Evolutionary conservation across 192 early-diverging fungal species (phyloP), one percentile per base, ranked within the genome.

Genomic region (Backusella sp.): DNA sequence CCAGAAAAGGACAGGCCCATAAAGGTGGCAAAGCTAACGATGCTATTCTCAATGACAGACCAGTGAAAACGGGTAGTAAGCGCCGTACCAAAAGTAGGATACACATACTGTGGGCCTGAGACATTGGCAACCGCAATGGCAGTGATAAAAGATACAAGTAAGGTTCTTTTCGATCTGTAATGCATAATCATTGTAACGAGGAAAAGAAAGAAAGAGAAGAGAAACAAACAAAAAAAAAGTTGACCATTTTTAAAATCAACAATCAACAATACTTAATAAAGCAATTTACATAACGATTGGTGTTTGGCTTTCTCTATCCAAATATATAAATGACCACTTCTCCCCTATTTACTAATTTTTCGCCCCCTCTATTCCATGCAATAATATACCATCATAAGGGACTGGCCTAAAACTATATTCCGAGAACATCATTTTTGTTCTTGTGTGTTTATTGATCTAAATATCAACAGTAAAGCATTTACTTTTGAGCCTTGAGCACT

Each of bases 401-500:
- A n/a, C 8, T 5, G 8, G 7, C 7, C 35, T 21, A 39, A 36
- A 37, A 23, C 6, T 15, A 39, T 69, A 69, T 23, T 37, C 36
- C 17, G 30, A 35, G 30, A 34, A 30, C 11, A 66, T 2, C 17
- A 34, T 30, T 67, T 68, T 35, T 34, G 12, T 34, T 28, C 19
- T 68, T 68, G 26, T 28, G 17, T 6, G 34, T 68, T 37, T 39
- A 69, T 69, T 37, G 35, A 69, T 69, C 35, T 36, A 41, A 67
- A 23, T 69, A 69, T 37, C 35, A 68, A 68, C 19, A 12, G 1
- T 36, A 53, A 49, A 37, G 44, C 4, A 34, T 67, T 74, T 42
- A 66, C 32, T 44, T 83, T 70, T 87, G 84, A 49, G 91, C 77
- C 94, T 98, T 99, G 87, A 98, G 90, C 79, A 99, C 95, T 88